A percentile compares a stretch with the other conserved stretches of the same genome.
Conservation (phyloP, 371 early-diverging fungal genomes). For the Rhizopus sp. region DNA sequence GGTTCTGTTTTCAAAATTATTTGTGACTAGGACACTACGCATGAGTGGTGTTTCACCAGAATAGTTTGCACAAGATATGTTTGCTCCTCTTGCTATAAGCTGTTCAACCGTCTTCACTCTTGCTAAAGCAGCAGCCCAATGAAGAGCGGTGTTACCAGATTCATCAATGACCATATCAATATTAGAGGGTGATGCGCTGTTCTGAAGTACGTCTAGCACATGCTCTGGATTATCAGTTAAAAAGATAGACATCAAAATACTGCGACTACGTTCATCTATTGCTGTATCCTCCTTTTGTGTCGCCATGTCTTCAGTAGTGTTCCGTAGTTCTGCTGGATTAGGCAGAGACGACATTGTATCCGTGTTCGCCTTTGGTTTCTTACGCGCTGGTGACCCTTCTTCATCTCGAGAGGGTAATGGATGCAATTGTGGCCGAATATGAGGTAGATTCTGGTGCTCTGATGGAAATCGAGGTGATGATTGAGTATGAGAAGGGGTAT, state of each 20-base stretch:
- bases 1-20: conserved; percentile 78
- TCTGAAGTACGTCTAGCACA: conserved; percentile 59
- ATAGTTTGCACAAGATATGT: conserved; percentile 62
- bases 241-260: conserved; percentile 75
- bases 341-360: neutral
- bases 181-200: conserved; percentile 56
- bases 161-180: conserved; percentile 77
- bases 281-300: neutral
- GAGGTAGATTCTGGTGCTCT: neutral
- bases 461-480: neutral
- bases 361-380: conserved; percentile 14
- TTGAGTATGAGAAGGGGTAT: conserved; percentile 1
- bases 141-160: conserved; percentile 82
- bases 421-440: neutral
- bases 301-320: conserved; percentile 1
- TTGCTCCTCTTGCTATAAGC: conserved; percentile 69
- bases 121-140: conserved; percentile 86
- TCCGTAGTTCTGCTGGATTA: neutral
- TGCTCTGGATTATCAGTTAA: conserved; percentile 61
- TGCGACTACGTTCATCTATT: conserved; percentile 59
- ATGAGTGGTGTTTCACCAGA: conserved; percentile 86
- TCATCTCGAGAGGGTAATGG: neutral
- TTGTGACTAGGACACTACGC: conserved; percentile 80
- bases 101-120: conserved; percentile 65
- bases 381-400: conserved; percentile 13